Evolutionary conservation across 139 green algal species (phyloP).

Genomic region (Bryopsis sp.): DNA sequence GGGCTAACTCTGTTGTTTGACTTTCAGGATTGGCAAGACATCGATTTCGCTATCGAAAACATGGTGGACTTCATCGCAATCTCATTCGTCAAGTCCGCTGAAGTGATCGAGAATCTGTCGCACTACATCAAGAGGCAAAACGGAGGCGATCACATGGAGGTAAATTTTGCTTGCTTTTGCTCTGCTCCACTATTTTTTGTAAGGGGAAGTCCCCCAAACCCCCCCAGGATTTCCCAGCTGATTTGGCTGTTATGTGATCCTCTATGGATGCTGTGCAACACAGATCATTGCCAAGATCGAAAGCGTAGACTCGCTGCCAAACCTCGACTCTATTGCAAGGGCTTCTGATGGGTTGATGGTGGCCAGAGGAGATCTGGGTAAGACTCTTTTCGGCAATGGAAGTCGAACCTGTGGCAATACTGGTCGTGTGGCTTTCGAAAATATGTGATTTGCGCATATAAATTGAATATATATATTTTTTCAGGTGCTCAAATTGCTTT

Average conservation of each 20-base stretch:
- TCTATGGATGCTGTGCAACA: no score
- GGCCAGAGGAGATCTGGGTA: slow-evolving; percentile 60
- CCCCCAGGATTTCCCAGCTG: background rate
- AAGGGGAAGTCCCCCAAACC: background rate
- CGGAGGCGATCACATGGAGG: slow-evolving; percentile 19
- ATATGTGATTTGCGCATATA: background rate
- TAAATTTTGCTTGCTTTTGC: no score
- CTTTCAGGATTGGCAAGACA: slow-evolving; percentile 73
- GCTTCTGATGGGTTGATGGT: slow-evolving; percentile 69
- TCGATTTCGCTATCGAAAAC: slow-evolving; percentile 68
- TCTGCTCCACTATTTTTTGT: slow-evolving; percentile 22
- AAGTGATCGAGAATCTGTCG: slow-evolving; percentile 70
- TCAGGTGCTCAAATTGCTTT: slow-evolving; percentile 57
- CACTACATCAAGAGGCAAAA: slow-evolving; percentile 47
- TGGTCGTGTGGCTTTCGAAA: background rate
- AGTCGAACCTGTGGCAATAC: no score
- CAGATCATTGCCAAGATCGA: slow-evolving; percentile 51
- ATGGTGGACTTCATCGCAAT: slow-evolving; percentile 64
- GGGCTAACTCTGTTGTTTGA: background rate
- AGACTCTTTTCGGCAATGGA: background rate
- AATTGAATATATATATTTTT: background rate
- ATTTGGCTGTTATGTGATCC: slow-evolving; percentile 23
- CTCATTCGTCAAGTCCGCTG: slow-evolving; percentile 68
- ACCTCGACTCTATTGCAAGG: slow-evolving; percentile 51
- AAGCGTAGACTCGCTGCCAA: slow-evolving; percentile 48